Base-by-base conservation (phyloP, 305 asterid genomes). In the Petunia hybrid region DNA sequence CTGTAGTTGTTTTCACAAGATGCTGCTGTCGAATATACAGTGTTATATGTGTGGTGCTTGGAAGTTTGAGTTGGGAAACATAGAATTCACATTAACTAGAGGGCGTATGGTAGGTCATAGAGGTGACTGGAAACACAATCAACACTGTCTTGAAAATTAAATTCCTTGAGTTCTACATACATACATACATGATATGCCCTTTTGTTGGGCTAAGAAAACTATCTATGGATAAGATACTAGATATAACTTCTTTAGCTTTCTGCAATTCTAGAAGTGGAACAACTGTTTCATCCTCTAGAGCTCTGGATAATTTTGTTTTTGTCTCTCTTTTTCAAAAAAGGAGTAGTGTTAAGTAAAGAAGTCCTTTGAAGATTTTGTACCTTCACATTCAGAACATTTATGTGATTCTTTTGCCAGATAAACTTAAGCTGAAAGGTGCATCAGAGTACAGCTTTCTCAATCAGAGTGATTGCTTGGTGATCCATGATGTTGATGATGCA, bases 401-500 rank as follows among this genome's bases (percentile, higher is more conserved):
- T 68, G 43, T 36, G 31, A 35, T 71, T 71, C 35, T 84, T 77
- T 45, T 82, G 82, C 77, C 94, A 95, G 99, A 83, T 76, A 88
- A 90, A 78, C 85, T 95, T 79, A 92, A 85, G 88, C 86, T 95
- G 79, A 89, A 85, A 89, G 87, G 77, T 80, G 97, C 95, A 77
- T 84, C 87, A 43, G 94, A 88, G 66, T 95, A 88, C 90, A 91
- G 85, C 53, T 94, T 90, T 86, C 97, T 95, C 73, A 92, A 88
- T 78, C 96, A 92, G 84, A 90, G 98, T 90, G 85, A 84, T 62
- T 91, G 93, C 87, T 85, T 94, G 86, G 88, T 83, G 84, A 91
- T 92, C 84, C 85, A 88, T 60, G 89, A 82, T 78, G 88, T 86
- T 81, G 97, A 92, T 85, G 99, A 95, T 59, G 89, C 95, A 81